Evolutionary conservation across 1,284 basidiomycete genomes (phyloP), one percentile per base, ranked within the genome.

Genomic region (Gymnopus androsaceus): DNA sequence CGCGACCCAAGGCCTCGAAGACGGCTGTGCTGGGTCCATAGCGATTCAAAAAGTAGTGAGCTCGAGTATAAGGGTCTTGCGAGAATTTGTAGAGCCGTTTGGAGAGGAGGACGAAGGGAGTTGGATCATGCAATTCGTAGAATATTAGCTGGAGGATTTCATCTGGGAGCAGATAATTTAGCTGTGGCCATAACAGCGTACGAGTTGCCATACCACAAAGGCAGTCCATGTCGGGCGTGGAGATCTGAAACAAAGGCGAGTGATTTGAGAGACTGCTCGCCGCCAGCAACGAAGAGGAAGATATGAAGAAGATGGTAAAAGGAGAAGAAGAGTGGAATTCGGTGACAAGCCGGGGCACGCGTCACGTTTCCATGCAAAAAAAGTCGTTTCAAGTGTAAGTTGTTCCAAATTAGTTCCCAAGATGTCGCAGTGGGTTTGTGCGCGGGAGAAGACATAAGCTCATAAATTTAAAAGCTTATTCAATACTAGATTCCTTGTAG

Each of bases 121-220:
- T 76, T 37, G 88, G 88, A 68, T 87, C 81, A 62, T 77, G 73
- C 56, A 89, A 79, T 65, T 87, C 84, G 70, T 83, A 86, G 67
- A 90, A 79, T 66, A 90, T 80, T 61, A 88, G 72, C 67, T 87
- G 84, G 42, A 90, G 73, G 59, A 90, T 75, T 72, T 90, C 88
- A 71, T 88, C 87, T 86, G 64, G 14, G 41, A 52, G 53, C 57
- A 63, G 55, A 60, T 25, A 38, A 23, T 56, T 27, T 40, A 60
- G 37, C 61, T 60, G 17, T 52, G 23, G 49, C 19, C 34, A 28
- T 45, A 23, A 12, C 17, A 9, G 15, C 45, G 56, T 54, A 42
- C 30, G 58, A 46, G 50, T 61, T 59, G 62, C 75, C 84, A 57
- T 64, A 86, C 84, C 83, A 62, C 84, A 86, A 46, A 86, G 77